Evolutionary conservation across 2,329 filamentous ascomycete species (phyloP).

Genomic region (Fonsecaea pedrosoi): DNA sequence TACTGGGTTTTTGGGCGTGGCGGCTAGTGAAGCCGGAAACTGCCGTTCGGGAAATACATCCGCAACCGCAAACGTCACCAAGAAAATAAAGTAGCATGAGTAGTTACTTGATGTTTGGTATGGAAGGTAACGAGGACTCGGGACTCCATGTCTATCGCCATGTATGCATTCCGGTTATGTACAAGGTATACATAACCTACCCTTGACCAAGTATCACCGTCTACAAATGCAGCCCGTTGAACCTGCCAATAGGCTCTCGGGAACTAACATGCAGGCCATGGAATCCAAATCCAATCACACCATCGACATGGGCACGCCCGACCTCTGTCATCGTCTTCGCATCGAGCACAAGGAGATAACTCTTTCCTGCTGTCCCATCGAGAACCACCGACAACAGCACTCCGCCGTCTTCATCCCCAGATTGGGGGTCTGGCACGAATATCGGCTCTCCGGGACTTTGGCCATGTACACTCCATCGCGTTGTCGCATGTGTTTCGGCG

Average conservation of each 20-base stretch:
- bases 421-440: constrained; percentile 54
- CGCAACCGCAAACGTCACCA: not conserved
- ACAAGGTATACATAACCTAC: not conserved
- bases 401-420: constrained; percentile 59
- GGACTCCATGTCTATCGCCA: not conserved
- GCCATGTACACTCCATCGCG: constrained; percentile 55
- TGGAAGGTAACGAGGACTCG: not conserved
- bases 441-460: constrained; percentile 63
- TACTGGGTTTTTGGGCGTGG: not conserved
- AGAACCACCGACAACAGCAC: constrained; percentile 61
- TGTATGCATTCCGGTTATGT: not conserved
- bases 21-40: not conserved
- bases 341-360: constrained; percentile 61
- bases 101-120: no score
- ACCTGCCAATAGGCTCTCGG: constrained; percentile 8
- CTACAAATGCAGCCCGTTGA: constrained; percentile 30
- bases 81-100: not conserved
- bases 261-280: constrained; percentile 50
- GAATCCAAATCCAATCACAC: constrained; percentile 60
- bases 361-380: constrained; percentile 57
- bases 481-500: constrained; percentile 49
- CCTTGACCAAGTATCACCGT: not conserved
- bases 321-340: constrained; percentile 58
- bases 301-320: constrained; percentile 58
- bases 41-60: not conserved